phyloP scores from a whole-genome alignment of 192 early-diverging fungal species.

The Linnemannia exigua region DNA sequence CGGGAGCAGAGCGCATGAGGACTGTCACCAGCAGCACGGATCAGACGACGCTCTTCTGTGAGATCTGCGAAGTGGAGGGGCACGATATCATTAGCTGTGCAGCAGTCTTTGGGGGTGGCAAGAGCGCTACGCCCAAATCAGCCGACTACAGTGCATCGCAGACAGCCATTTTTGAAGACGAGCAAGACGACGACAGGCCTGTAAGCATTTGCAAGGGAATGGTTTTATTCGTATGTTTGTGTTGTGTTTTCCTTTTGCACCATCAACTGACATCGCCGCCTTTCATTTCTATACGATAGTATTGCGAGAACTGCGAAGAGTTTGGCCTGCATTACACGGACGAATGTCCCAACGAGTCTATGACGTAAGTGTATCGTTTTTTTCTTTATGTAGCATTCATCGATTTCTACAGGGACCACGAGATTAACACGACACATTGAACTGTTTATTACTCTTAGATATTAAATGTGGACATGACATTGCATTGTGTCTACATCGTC shows the following conservation, averaged over 20 bases:
- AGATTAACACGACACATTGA: background rate
- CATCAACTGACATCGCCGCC: background rate
- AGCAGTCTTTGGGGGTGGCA: constrained; percentile 58
- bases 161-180: constrained; percentile 12
- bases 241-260: background rate
- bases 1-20: constrained; percentile 2
- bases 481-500: background rate
- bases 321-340: constrained; percentile 78
- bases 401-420: background rate
- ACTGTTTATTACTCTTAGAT: constrained; percentile 4
- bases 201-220: constrained; percentile 46
- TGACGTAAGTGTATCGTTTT: constrained; percentile 40
- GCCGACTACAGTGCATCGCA: background rate
- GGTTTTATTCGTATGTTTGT: background rate
- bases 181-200: constrained; percentile 53
- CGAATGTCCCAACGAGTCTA: constrained; percentile 72
- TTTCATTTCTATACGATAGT: constrained; percentile 49
- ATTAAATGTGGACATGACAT: constrained; percentile 11
- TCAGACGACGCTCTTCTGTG: constrained; percentile 65
- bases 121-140: background rate
- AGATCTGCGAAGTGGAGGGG: constrained; percentile 75
- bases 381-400: background rate
- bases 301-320: constrained; percentile 85
- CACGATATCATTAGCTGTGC: constrained; percentile 75
- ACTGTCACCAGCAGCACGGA: constrained; percentile 38